Evolutionary conservation across 495 filamentous ascomycete genomes (phyloP).

Genomic region (Penicillium pulvis): DNA sequence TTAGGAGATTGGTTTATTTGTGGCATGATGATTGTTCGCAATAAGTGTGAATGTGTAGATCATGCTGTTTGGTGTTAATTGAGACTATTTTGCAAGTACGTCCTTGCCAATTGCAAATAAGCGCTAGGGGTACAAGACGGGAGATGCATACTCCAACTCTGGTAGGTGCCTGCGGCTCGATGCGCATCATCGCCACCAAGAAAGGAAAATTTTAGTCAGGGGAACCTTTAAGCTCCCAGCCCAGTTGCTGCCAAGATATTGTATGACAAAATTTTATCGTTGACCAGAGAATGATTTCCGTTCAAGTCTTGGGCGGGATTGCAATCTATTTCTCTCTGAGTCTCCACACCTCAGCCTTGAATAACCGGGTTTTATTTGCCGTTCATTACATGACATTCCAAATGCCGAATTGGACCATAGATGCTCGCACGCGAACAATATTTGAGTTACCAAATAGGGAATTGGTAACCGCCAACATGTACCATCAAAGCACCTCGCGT

Average conservation of each 20-base stretch:
- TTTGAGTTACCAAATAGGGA: background rate
- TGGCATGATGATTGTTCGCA: no score
- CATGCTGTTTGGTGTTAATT: background rate
- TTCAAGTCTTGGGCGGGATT: background rate
- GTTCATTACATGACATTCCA: background rate
- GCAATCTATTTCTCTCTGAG: background rate
- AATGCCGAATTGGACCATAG: background rate
- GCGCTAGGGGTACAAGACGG: background rate
- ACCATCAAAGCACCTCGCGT: no score
- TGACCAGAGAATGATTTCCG: background rate
- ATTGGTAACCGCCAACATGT: background rate
- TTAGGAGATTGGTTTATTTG: background rate
- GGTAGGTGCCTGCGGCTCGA: conserved; percentile 12
- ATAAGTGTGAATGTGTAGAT: no score
- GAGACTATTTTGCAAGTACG: no score
- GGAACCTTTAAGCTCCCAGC: conserved; percentile 10
- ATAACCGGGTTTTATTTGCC: background rate
- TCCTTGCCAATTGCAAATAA: background rate
- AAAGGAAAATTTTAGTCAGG: conserved; percentile 18
- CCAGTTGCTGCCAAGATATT: background rate
- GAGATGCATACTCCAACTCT: background rate
- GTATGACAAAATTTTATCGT: conserved; percentile 2
- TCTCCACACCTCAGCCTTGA: background rate
- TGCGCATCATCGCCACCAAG: conserved; percentile 20
- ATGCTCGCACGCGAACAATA: background rate